phyloP scores from a whole-genome alignment of 805 yeast genomes.

The Sungouiozyma intestinalis region DNA sequence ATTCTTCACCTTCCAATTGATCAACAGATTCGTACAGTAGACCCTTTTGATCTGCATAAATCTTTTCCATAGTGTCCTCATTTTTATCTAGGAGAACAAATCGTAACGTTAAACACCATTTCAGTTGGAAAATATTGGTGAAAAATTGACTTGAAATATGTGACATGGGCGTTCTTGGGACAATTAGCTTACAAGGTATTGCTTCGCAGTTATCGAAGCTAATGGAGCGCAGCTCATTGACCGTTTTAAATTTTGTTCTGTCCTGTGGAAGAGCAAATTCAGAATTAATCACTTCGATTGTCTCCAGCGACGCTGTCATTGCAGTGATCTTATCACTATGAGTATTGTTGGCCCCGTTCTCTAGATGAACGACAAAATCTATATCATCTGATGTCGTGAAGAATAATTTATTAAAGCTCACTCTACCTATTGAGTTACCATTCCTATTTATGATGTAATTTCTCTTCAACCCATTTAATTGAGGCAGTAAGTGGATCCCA shows the following conservation, averaged over 20 bases:
- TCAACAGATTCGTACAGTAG: conserved; percentile 26
- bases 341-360: conserved; percentile 4
- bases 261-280: conserved; percentile 15
- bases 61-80: conserved; percentile 7
- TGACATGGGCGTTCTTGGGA: conserved; percentile 28
- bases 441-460: conserved; percentile 34
- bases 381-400: conserved; percentile 39
- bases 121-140: conserved; percentile 31
- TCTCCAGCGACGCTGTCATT: conserved; percentile 27
- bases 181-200: conserved; percentile 22
- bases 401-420: conserved; percentile 32
- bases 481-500: conserved; percentile 14
- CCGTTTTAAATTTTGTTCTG: conserved; percentile 12
- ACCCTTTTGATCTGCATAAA: conserved; percentile 32
- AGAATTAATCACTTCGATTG: conserved; percentile 29
- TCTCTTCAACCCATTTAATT: conserved; percentile 21
- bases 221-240: conserved; percentile 26
- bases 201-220: conserved; percentile 21
- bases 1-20: conserved; percentile 30
- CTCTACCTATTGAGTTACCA: conserved; percentile 32
- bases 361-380: conserved; percentile 30
- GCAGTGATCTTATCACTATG: conserved; percentile 32
- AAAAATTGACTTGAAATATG: conserved; percentile 32
- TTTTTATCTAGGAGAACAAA: conserved; percentile 25
- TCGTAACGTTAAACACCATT: conserved; percentile 31